These are phyloP conservation scores for Corrigiola litoralis DNA, from an alignment of 179 eudicot species.

Conservation along the genomic window DNA sequence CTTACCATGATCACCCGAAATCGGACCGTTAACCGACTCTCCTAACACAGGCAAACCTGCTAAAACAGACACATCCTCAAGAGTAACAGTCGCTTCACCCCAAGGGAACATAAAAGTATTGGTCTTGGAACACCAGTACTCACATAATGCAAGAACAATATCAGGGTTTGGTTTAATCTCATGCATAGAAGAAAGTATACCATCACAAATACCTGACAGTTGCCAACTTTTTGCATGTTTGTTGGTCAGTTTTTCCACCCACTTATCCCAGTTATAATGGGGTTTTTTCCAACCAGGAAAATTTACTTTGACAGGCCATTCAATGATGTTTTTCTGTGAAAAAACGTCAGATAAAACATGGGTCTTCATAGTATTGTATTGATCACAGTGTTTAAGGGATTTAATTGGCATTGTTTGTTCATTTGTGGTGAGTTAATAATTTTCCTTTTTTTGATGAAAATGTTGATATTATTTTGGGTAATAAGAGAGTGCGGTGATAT, in stretches of 20 bases:
- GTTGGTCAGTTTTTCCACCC: conserved; percentile 23
- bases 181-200: conserved; percentile 18
- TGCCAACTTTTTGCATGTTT: conserved; percentile 18
- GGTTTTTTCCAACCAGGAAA: conserved; percentile 25
- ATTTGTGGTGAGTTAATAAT: not conserved
- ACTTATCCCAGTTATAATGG: conserved; percentile 10
- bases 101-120: conserved; percentile 27
- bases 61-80: conserved; percentile 20
- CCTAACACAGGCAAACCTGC: conserved; percentile 23
- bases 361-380: conserved; percentile 2
- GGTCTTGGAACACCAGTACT: conserved; percentile 25
- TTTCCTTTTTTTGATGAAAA: too few species aligned
- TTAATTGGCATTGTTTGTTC: not conserved
- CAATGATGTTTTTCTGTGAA: not conserved
- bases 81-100: conserved; percentile 21
- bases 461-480: too few species aligned
- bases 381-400: not conserved
- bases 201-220: conserved; percentile 25
- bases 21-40: not conserved
- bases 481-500: too few species aligned
- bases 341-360: conserved; percentile 1
- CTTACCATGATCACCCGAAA: not conserved
- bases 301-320: conserved; percentile 18
- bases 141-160: conserved; percentile 18
- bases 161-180: conserved; percentile 19